phyloP scores from a whole-genome alignment of 2,329 filamentous ascomycete species.

The Xylariaceae sp. region DNA sequence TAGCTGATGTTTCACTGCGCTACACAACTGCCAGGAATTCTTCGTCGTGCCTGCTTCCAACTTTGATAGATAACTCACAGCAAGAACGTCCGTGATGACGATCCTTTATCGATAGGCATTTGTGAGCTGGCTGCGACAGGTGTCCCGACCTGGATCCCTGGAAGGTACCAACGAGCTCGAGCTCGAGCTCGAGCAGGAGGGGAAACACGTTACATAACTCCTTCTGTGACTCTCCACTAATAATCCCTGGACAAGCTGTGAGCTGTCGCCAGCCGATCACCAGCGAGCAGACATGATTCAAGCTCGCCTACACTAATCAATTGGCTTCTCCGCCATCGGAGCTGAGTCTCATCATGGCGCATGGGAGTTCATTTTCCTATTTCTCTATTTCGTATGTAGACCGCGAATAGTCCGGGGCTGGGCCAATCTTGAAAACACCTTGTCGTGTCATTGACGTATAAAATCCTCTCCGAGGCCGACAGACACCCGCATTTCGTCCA shows the following conservation, averaged over 20 bases:
- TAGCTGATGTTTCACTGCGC: no score
- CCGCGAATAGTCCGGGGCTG: no score
- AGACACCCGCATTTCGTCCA: not conserved
- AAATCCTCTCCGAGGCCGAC: not conserved
- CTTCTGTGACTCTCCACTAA: not conserved
- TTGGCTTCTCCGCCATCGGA: slow-evolving; percentile 17
- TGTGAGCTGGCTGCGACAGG: no score
- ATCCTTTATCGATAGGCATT: no score
- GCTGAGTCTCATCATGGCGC: slow-evolving; percentile 1
- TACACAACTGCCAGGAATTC: no score
- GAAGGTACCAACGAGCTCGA: not conserved
- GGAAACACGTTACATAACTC: not conserved
- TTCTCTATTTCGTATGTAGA: not conserved
- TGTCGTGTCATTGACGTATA: not conserved
- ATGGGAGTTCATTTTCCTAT: not conserved
- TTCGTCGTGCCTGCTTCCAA: no score
- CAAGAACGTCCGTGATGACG: no score
- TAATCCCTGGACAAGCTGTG: not conserved
- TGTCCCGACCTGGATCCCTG: no score
- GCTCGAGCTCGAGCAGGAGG: not conserved
- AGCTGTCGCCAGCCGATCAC: not conserved
- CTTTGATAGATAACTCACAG: no score
- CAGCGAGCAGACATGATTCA: not conserved
- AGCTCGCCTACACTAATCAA: not conserved
- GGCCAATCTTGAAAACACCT: not conserved